Percentiles rank a stretch among this genome's conserved stretches.
These are phyloP conservation scores for Russula emetica DNA, from an alignment of 768 basidiomycete species.

Conservation along the genomic window DNA sequence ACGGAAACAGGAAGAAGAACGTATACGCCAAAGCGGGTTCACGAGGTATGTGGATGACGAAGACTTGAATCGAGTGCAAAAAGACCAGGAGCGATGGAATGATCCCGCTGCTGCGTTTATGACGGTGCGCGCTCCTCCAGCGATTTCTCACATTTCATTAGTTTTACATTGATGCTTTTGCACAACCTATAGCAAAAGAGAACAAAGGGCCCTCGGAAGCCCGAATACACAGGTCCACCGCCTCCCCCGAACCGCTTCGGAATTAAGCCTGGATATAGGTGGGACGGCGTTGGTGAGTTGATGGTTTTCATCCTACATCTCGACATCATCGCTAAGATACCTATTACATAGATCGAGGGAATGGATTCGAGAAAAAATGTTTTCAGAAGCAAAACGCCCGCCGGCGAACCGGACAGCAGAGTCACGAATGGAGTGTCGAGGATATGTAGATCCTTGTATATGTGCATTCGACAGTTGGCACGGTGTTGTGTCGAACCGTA, in stretches of 20 bases:
- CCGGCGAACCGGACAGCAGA: conserved; percentile 64
- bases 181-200: conserved; percentile 56
- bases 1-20: conserved; percentile 59
- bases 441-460: conserved; percentile 63
- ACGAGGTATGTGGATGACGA: conserved; percentile 79
- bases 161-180: neutral
- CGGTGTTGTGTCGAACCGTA: neutral
- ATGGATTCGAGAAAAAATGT: conserved; percentile 89
- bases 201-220: conserved; percentile 70
- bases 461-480: neutral
- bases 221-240: conserved; percentile 81
- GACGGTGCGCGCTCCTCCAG: conserved; percentile 55
- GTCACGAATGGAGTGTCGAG: conserved; percentile 83
- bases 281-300: conserved; percentile 92
- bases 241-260: conserved; percentile 94
- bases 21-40: conserved; percentile 59
- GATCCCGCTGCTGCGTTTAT: conserved; percentile 97
- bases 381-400: conserved; percentile 81
- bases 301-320: neutral
- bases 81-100: conserved; percentile 83
- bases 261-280: conserved; percentile 92
- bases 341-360: conserved; percentile 65
- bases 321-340: conserved; percentile 11
- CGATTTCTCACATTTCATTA: neutral
- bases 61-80: conserved; percentile 81